A percentile compares a stretch with the other conserved stretches of the same genome.
phyloP scores from a whole-genome alignment of 2,329 filamentous ascomycete species.

The Berkeleyomyces basicola region DNA sequence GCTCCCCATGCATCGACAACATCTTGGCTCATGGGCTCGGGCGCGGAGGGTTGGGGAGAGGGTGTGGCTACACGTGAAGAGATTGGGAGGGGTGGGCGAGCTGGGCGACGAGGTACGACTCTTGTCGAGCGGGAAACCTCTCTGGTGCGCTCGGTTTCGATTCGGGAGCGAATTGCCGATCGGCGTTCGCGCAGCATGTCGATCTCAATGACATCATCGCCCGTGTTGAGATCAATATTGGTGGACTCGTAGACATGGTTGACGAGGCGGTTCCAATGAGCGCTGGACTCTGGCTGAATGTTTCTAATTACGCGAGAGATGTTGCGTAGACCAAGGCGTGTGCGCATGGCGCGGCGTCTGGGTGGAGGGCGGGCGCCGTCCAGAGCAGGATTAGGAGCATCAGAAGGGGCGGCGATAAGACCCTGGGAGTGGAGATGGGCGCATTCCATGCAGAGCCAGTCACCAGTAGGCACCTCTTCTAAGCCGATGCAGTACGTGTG shows the following conservation, averaged over 20 bases:
- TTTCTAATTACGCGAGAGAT: conserved; percentile 21
- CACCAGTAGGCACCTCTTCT: conserved; percentile 54
- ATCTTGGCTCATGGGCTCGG: conserved; percentile 31
- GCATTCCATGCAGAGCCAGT: conserved; percentile 90
- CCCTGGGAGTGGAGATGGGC: conserved; percentile 29
- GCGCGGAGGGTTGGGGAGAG: background rate
- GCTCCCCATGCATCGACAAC: conserved; percentile 79
- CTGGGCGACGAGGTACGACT: background rate
- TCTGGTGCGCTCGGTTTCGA: conserved; percentile 32
- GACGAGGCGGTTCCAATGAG: conserved; percentile 53
- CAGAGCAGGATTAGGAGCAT: background rate
- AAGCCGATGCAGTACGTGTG: conserved; percentile 86
- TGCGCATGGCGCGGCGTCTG: conserved; percentile 21
- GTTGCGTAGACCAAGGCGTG: conserved; percentile 20
- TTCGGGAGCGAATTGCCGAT: conserved; percentile 36
- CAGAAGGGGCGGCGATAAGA: background rate
- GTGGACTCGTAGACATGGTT: conserved; percentile 48
- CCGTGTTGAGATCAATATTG: conserved; percentile 45
- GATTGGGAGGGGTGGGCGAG: background rate
- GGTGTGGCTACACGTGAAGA: background rate
- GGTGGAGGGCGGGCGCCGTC: conserved; percentile 21
- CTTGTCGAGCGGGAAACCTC: background rate
- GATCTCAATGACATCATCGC: conserved; percentile 30
- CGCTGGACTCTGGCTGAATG: conserved; percentile 33
- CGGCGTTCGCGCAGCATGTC: conserved; percentile 29